phyloP scores from a whole-genome alignment of 2,329 filamentous ascomycete genomes.

The Fusarium euwallaceae region DNA sequence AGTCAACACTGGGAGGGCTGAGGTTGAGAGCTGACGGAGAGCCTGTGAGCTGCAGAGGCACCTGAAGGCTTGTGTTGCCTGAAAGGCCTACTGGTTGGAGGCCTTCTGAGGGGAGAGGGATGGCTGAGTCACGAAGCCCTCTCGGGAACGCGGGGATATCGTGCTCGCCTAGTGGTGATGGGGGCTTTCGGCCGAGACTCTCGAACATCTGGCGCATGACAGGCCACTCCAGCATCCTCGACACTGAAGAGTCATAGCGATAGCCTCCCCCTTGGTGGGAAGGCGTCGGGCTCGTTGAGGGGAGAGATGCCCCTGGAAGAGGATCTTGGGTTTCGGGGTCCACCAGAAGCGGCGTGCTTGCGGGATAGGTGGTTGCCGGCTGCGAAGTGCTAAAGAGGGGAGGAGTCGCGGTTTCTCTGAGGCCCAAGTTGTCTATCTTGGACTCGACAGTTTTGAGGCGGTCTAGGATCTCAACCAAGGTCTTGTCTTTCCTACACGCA shows the following conservation, averaged over 20 bases:
- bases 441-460: conserved; percentile 66
- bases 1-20: conserved; percentile 52
- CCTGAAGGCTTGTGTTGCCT: conserved; percentile 33
- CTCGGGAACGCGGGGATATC: conserved; percentile 33
- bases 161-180: conserved; percentile 31
- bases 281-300: conserved; percentile 36
- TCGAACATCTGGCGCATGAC: conserved; percentile 45
- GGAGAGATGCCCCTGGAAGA: conserved; percentile 33
- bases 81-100: conserved; percentile 37
- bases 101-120: conserved; percentile 39
- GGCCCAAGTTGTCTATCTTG: conserved; percentile 64
- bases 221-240: conserved; percentile 45
- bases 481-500: conserved; percentile 69
- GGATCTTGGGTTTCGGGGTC: conserved; percentile 43
- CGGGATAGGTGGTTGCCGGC: conserved; percentile 34
- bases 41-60: conserved; percentile 38
- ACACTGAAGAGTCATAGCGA: conserved; percentile 46
- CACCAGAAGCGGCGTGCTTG: conserved; percentile 37
- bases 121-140: conserved; percentile 41
- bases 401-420: conserved; percentile 39
- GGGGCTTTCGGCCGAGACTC: conserved; percentile 41
- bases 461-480: conserved; percentile 71
- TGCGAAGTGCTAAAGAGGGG: conserved; percentile 38
- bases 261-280: conserved; percentile 39
- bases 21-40: conserved; percentile 29